Base-by-base conservation (phyloP, 305 asterid genomes). In the Striga hermonthica region DNA sequence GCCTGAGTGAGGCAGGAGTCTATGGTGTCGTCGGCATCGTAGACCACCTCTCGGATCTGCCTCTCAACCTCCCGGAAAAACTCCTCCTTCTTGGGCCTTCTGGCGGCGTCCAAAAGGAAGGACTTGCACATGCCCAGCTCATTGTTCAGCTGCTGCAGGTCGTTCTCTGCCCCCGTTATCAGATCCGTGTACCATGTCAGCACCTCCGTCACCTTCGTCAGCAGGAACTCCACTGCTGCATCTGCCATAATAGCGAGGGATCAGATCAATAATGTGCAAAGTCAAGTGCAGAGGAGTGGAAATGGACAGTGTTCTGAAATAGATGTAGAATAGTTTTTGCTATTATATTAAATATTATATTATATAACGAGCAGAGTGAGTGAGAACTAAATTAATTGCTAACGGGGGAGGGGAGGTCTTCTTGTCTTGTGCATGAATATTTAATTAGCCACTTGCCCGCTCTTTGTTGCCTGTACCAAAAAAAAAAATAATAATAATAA, bases 1-100 rank as follows among this genome's bases (percentile, higher is more conserved):
- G 70, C 65, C 1, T 53, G 8, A 11, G 66, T 70, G 41, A 70
- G 16, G 16, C 70, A 71, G 0, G 35, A 11, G 34, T 64, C 75
- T 35, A 71, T 57, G 55, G 61, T 64, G 39, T 71, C 70, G 5
- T 71, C 75, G 0, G 57, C 75, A 13, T 47, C 66, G 39, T 56
- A 40, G 5, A 62, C 34, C 3, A 50, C 22, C 7, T 54, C 41
- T 14, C 38, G 22, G 49, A 58, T 57, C 40, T 16, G 11, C 53
- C 15, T 57, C 65, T 57, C 66, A 3, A 58, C 8, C 0, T 1
- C 43, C 36, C 13, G 37, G 35, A 37, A 16, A 35, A 2, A 4
- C 5, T 36, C 4, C 7, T 49, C 66, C 14, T 39, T 41, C 3
- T 10, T 13, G 34, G 8, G 34, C 34, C 0, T 38, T 47, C 28